phyloP scores from a whole-genome alignment of 2,329 filamentous ascomycete species.

The Sclerotinia minor region DNA sequence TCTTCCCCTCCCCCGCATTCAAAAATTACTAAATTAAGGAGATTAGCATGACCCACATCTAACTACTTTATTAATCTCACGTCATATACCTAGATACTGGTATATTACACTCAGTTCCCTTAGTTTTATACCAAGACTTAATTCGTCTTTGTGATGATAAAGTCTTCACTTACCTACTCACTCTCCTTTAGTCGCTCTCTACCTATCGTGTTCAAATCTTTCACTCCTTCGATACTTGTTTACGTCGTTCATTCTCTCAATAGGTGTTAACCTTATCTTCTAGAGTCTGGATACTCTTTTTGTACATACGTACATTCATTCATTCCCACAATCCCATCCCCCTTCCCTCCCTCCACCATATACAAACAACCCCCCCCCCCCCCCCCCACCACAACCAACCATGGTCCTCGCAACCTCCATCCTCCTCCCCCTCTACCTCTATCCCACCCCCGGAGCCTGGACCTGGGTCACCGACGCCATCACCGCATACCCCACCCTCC shows the following conservation, averaged over 20 bases:
- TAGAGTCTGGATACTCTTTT: conserved; percentile 16
- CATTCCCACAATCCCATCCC: too few relatives aligned
- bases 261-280: too few relatives aligned
- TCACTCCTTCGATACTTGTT: not conserved
- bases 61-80: not conserved
- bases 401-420: conserved; percentile 21
- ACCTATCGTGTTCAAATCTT: not conserved
- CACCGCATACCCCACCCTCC: conserved; percentile 7
- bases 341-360: not conserved
- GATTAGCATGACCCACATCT: not conserved
- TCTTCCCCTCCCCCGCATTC: not conserved
- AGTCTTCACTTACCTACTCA: not conserved
- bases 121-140: not conserved
- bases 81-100: not conserved
- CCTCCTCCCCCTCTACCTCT: conserved; percentile 24
- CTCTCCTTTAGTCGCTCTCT: conserved; percentile 9
- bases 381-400: not conserved
- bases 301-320: not conserved
- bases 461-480: conserved; percentile 16
- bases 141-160: not conserved
- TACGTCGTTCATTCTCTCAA: not conserved
- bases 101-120: not conserved
- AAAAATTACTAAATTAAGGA: not conserved
- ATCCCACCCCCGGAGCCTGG: conserved; percentile 14
- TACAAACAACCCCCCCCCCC: not conserved